Percentiles rank a stretch among this genome's conserved stretches.
Evolutionary conservation across 768 basidiomycete genomes (phyloP).

Genomic region (Calocybe gangraenosa): DNA sequence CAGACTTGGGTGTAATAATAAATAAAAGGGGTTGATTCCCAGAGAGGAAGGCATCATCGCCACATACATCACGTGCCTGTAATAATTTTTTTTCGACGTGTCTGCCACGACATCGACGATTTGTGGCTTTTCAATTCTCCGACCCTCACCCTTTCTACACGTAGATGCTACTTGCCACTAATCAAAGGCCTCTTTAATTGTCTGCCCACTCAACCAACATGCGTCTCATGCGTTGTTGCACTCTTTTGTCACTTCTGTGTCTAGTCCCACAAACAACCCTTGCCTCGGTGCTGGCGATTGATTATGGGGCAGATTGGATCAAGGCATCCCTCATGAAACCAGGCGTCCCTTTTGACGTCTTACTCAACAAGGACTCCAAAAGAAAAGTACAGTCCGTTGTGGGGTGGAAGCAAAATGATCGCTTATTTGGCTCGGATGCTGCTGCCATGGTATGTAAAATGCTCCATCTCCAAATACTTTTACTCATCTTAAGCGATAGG

Average conservation of each 20-base stretch:
- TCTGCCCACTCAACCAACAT: constrained; percentile 26
- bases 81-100: constrained; percentile 31
- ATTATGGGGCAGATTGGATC: constrained; percentile 98
- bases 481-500: constrained; percentile 41
- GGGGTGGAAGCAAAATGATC: constrained; percentile 87
- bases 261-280: constrained; percentile 41
- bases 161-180: constrained; percentile 26
- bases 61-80: constrained; percentile 16
- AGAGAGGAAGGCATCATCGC: neutral
- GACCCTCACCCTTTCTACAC: constrained; percentile 9
- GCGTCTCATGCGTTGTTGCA: constrained; percentile 34
- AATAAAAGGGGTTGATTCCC: too few relatives aligned
- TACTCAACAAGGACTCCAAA: constrained; percentile 96
- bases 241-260: constrained; percentile 33
- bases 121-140: constrained; percentile 2
- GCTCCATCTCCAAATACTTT: neutral
- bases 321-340: constrained; percentile 96
- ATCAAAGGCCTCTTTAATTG: constrained; percentile 16
- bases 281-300: constrained; percentile 88
- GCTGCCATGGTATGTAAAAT: constrained; percentile 66
- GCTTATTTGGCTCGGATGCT: constrained; percentile 88
- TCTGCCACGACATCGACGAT: constrained; percentile 28
- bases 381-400: constrained; percentile 90
- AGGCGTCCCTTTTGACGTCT: constrained; percentile 90
- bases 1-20: too few relatives aligned